Percentiles rank a stretch among this genome's conserved stretches.
Conservation (phyloP, 345 rosid genomes). For the Sapria himalayana region DNA sequence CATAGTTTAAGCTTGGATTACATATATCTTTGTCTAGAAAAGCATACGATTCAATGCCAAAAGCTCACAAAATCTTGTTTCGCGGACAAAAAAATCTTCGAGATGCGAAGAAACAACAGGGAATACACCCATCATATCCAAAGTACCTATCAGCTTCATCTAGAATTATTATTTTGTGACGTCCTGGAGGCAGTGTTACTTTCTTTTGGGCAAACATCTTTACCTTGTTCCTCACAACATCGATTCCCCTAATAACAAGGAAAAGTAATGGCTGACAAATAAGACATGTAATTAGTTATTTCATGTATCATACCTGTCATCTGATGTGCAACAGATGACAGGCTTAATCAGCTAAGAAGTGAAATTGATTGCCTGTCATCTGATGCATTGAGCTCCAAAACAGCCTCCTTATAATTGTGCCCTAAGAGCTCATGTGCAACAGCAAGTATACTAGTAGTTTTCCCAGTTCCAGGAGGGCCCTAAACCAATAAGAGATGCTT, state of each 20-base stretch:
- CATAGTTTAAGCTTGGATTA: no score
- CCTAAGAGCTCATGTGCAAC: slow-evolving; percentile 93
- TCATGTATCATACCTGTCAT: no score
- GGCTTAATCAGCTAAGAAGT: no score
- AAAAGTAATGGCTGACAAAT: slow-evolving; percentile 5
- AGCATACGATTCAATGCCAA: no score
- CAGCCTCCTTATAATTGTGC: slow-evolving; percentile 61
- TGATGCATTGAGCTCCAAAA: slow-evolving; percentile 86
- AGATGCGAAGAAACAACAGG: no score
- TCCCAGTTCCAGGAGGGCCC: slow-evolving; percentile 99
- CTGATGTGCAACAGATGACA: no score
- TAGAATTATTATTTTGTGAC: slow-evolving; percentile 72
- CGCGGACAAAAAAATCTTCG: no score
- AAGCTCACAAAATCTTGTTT: no score
- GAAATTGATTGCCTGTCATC: slow-evolving; percentile 75
- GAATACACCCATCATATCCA: no score
- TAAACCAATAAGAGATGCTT: slow-evolving; percentile 11
- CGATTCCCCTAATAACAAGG: slow-evolving; percentile 43
- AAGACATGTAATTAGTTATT: no score
- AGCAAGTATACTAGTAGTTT: slow-evolving; percentile 86
- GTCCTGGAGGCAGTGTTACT: slow-evolving; percentile 71
- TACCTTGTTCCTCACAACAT: slow-evolving; percentile 86
- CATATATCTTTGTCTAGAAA: no score
- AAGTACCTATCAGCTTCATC: slow-evolving; percentile 99
- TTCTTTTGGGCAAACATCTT: slow-evolving; percentile 99